phyloP scores from a whole-genome alignment of 768 basidiomycete genomes.

The Agrocybe chaxingu region DNA sequence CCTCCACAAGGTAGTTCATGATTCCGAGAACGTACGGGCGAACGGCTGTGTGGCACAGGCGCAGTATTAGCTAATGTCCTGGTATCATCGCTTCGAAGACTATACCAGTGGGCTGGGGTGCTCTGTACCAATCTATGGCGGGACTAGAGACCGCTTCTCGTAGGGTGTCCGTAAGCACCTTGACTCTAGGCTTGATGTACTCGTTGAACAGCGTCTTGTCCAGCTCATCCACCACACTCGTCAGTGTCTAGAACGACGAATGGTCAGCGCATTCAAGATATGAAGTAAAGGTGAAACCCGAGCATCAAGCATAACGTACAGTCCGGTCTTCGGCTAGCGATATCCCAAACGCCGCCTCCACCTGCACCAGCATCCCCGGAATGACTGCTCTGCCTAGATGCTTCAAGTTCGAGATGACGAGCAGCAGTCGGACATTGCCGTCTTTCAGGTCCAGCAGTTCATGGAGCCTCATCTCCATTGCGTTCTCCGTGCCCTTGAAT shows the following conservation, averaged over 20 bases:
- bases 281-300: slow-evolving; percentile 5
- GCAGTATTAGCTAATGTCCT: not conserved
- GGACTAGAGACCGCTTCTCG: slow-evolving; percentile 71
- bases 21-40: slow-evolving; percentile 88
- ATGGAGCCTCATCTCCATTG: slow-evolving; percentile 39
- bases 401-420: slow-evolving; percentile 87
- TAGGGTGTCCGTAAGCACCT: slow-evolving; percentile 60
- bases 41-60: slow-evolving; percentile 52
- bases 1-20: slow-evolving; percentile 81
- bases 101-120: slow-evolving; percentile 81
- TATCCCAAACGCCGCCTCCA: slow-evolving; percentile 71
- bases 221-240: slow-evolving; percentile 74
- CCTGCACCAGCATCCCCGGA: slow-evolving; percentile 73
- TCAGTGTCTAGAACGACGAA: slow-evolving; percentile 48
- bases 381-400: slow-evolving; percentile 67
- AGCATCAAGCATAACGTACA: slow-evolving; percentile 31
- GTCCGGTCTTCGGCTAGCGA: slow-evolving; percentile 68
- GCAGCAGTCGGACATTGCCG: slow-evolving; percentile 76
- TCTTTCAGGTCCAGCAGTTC: slow-evolving; percentile 63
- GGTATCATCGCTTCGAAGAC: not conserved
- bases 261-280: not conserved
- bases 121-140: slow-evolving; percentile 88
- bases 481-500: slow-evolving; percentile 21
- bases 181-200: slow-evolving; percentile 75
- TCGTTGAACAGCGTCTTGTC: slow-evolving; percentile 87